Percentiles rank a stretch among this genome's conserved stretches.
phyloP scores from a whole-genome alignment of 2,329 filamentous ascomycete species.

The Colletotrichum tanaceti region DNA sequence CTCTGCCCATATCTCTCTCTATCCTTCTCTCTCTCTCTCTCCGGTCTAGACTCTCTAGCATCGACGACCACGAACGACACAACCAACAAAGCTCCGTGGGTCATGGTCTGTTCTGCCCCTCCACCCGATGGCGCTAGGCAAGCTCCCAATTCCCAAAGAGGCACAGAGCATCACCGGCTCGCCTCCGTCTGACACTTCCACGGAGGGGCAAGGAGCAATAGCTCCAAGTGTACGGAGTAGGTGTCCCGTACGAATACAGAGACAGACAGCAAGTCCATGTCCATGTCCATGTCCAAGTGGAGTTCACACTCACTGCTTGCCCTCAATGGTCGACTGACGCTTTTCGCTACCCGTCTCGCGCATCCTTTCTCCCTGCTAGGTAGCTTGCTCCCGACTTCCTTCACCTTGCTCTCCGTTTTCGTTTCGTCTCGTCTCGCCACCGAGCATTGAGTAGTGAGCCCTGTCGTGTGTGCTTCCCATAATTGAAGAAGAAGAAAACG shows the following conservation, averaged over 20 bases:
- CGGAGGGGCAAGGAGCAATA: neutral
- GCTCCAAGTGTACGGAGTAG: too few relatives aligned
- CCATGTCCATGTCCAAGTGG: slow-evolving; percentile 19
- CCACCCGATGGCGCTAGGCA: slow-evolving; percentile 26
- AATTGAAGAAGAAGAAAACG: too few relatives aligned
- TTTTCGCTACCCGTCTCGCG: slow-evolving; percentile 11
- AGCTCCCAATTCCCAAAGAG: slow-evolving; percentile 19
- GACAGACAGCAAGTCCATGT: neutral
- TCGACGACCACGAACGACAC: neutral
- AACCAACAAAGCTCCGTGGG: slow-evolving; percentile 18
- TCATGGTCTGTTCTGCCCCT: slow-evolving; percentile 12
- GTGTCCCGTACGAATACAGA: too few relatives aligned
- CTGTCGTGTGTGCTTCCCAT: neutral
- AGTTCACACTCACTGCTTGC: slow-evolving; percentile 6
- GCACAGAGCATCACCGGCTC: slow-evolving; percentile 21
- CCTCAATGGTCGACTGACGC: slow-evolving; percentile 1
- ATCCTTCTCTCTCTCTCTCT: neutral
- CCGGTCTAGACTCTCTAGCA: neutral
- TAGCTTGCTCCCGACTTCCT: neutral
- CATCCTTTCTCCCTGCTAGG: neutral
- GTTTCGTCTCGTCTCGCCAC: neutral
- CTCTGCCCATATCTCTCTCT: too few relatives aligned
- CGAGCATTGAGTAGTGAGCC: neutral
- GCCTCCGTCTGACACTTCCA: slow-evolving; percentile 14
- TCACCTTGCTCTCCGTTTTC: slow-evolving; percentile 13